Evolutionary conservation across 805 yeast genomes (phyloP).

Genomic region (Candida yuanshanica): DNA sequence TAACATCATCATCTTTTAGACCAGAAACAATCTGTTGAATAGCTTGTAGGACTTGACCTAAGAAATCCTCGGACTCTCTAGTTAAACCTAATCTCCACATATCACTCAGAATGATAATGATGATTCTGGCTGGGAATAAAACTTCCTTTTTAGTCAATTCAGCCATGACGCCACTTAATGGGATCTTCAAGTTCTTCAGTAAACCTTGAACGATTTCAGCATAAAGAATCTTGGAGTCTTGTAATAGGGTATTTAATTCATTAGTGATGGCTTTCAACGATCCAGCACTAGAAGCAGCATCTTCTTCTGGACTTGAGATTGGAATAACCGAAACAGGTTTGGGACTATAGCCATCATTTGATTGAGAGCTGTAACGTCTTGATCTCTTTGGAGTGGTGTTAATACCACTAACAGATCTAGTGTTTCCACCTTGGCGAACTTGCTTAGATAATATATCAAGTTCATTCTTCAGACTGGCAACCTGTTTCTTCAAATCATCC

Average conservation of each 20-base stretch:
- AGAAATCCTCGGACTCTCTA: conserved; percentile 81
- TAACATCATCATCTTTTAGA: conserved; percentile 80
- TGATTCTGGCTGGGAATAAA: conserved; percentile 91
- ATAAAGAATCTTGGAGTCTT: conserved; percentile 68
- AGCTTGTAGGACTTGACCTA: conserved; percentile 82
- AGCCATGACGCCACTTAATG: conserved; percentile 79
- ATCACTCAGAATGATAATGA: conserved; percentile 86
- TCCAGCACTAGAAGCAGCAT: conserved; percentile 35
- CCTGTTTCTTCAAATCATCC: conserved; percentile 49
- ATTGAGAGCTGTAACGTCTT: conserved; percentile 32
- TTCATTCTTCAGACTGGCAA: conserved; percentile 36
- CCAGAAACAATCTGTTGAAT: conserved; percentile 78
- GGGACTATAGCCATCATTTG: conserved; percentile 28
- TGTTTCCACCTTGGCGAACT: conserved; percentile 24
- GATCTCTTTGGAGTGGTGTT: conserved; percentile 25
- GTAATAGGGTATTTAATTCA: conserved; percentile 64
- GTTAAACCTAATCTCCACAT: conserved; percentile 98
- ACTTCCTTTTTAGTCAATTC: conserved; percentile 85
- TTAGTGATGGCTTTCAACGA: conserved; percentile 68
- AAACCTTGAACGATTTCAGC: conserved; percentile 83
- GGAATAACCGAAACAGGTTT: conserved; percentile 62
- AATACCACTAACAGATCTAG: conserved; percentile 27
- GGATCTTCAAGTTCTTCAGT: conserved; percentile 77
- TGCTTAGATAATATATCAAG: conserved; percentile 26
- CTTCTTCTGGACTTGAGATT: conserved; percentile 44